These are phyloP conservation scores for Xylariaceae sp. DNA, from an alignment of 2,329 filamentous ascomycete genomes.

Conservation along the genomic window DNA sequence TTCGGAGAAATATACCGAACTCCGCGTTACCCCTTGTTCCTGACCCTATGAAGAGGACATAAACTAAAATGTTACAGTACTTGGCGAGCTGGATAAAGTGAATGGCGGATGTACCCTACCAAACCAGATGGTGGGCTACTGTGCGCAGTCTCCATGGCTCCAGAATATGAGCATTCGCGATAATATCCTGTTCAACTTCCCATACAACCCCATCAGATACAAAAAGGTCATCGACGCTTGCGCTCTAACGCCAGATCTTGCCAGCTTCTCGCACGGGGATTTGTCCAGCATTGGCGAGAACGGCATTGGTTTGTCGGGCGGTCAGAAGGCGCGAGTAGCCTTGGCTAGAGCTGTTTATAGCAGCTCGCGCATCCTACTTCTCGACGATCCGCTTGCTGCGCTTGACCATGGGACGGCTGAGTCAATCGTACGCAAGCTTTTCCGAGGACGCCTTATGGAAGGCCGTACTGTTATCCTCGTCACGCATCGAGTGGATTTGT, in stretches of 20 bases:
- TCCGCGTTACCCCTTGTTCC: background rate
- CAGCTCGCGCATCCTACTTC: constrained; percentile 49
- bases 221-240: constrained; percentile 56
- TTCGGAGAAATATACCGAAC: background rate
- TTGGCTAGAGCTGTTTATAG: constrained; percentile 60
- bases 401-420: constrained; percentile 58
- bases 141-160: constrained; percentile 59
- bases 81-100: constrained; percentile 62
- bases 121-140: constrained; percentile 48
- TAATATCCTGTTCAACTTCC: constrained; percentile 59
- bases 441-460: constrained; percentile 55
- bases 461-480: constrained; percentile 71
- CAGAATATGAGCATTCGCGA: constrained; percentile 61
- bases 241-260: constrained; percentile 51
- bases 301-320: constrained; percentile 58
- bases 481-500: constrained; percentile 74
- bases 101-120: constrained; percentile 45
- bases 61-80: constrained; percentile 28
- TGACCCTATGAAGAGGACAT: background rate
- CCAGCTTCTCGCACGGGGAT: constrained; percentile 52
- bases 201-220: constrained; percentile 52
- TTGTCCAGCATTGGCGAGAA: constrained; percentile 57
- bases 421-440: constrained; percentile 55
- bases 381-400: constrained; percentile 60
- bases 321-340: constrained; percentile 58